phyloP scores from a whole-genome alignment of 495 filamentous ascomycete species.

The Penicillium argentinense region DNA sequence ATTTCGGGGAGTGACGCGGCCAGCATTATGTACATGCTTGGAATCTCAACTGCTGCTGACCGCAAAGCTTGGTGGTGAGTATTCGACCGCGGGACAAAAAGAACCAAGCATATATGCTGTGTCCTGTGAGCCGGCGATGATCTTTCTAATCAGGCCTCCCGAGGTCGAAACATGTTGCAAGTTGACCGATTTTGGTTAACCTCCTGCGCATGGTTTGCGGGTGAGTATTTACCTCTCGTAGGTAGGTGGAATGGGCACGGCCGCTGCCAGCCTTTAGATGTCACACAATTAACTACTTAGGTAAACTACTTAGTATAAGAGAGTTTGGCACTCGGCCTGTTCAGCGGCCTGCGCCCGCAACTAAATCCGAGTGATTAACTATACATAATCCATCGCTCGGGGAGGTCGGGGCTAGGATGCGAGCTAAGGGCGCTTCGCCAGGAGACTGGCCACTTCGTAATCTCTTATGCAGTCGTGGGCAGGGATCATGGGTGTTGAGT shows the following conservation, averaged over 20 bases:
- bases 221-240: too few species aligned
- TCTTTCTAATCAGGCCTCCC: conserved; percentile 5
- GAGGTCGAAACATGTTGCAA: not conserved
- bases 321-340: too few species aligned
- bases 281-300: not conserved
- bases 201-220: too few species aligned
- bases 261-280: conserved; percentile 2
- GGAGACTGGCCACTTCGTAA: not conserved
- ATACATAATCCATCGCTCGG: not conserved
- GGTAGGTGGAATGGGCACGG: conserved; percentile 1
- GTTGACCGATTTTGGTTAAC: too few species aligned
- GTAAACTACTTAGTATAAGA: not conserved
- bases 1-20: not conserved
- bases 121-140: not conserved
- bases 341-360: too few species aligned
- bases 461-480: not conserved
- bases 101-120: not conserved
- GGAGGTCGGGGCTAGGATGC: not conserved
- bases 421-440: not conserved
- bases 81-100: not conserved
- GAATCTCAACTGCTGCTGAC: conserved; percentile 1
- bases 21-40: not conserved
- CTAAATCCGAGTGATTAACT: not conserved
- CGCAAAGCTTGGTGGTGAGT: not conserved
- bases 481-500: conserved; percentile 6